Base-by-base conservation (phyloP, 139 green algal species). In the Picochlorum sp. region DNA sequence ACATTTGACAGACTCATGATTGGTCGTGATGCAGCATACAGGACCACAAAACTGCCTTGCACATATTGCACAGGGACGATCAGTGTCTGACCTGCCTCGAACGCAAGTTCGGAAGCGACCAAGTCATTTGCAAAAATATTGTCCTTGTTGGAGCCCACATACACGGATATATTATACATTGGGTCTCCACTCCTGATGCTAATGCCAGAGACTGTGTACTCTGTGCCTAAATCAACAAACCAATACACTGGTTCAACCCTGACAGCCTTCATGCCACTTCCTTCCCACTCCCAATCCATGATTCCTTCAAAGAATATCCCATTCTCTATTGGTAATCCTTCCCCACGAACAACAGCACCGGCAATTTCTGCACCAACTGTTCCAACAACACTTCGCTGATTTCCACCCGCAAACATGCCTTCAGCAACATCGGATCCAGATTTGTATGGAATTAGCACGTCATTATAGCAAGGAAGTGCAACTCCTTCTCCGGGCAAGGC, bases 381-480 rank as follows among this genome's bases (percentile, higher is more conserved):
- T 44, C 68, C 24, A 45, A 20, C 50, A 34, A 66, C 16, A 6
- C 37, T 20, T 15, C 10, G 18, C 55, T 75, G 68, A 45, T 75
- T 69, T 38, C 68, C 68, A 2, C 60, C 68, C 0, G 61, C 59
- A 45, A 75, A 75, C 61, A 44, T 59, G 16, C 21, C 18, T 24
- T 18, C 6, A 24, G 38, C 34, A 47, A 16, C 47, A 49, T 59
- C 45, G 8, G 45, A 58, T 11, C 45, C 62, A 45, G 16, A n/a
- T 16, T 18, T 37, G 18, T 15, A 15, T 2, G 21, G 44, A 13
- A 7, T 3, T 6, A n/a, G 13, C 6, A 8, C 4, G 3, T 41
- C 21, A 15, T 60, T 50, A 45, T 75, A 75, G 54, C 69, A 75
- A 34, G 69, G 69, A 52, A 69, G 62, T 6, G n/a, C 24, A n/a